phyloP scores from a whole-genome alignment of 768 basidiomycete genomes.

The Kwoniella dejecticola region DNA sequence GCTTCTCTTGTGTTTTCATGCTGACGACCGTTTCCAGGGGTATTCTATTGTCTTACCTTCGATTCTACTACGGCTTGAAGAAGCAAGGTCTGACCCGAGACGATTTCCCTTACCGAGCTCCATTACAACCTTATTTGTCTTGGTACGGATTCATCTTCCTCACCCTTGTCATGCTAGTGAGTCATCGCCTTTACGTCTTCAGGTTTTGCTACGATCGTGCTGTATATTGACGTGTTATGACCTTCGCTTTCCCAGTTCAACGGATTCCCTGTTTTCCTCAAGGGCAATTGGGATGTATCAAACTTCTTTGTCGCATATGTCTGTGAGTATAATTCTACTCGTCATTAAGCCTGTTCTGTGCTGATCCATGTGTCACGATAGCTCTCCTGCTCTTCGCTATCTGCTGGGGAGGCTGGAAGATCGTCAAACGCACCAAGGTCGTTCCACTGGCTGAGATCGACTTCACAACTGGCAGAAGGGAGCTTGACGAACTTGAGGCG shows the following conservation, averaged over 20 bases:
- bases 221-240: no score
- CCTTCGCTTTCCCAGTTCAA: conserved; percentile 32
- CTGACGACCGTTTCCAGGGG: conserved; percentile 22
- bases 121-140: conserved; percentile 54
- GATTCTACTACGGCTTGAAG: conserved; percentile 54
- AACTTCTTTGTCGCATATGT: conserved; percentile 56
- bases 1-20: neutral
- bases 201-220: no score
- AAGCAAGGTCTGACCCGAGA: conserved; percentile 52
- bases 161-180: conserved; percentile 45
- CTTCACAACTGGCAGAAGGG: conserved; percentile 51
- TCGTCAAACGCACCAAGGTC: conserved; percentile 49
- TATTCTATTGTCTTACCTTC: conserved; percentile 46
- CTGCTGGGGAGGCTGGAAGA: conserved; percentile 55
- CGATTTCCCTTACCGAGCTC: conserved; percentile 54
- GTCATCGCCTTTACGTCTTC: conserved; percentile 10
- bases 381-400: conserved; percentile 55
- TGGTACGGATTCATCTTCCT: conserved; percentile 52
- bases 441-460: conserved; percentile 54
- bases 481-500: conserved; percentile 53
- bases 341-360: neutral
- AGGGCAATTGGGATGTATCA: conserved; percentile 53
- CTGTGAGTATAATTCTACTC: no score
- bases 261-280: conserved; percentile 56
- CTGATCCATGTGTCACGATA: neutral